Evolutionary conservation across 345 rosid genomes (phyloP), one percentile per base, ranked within the genome.

Genomic region (Salix caprea): DNA sequence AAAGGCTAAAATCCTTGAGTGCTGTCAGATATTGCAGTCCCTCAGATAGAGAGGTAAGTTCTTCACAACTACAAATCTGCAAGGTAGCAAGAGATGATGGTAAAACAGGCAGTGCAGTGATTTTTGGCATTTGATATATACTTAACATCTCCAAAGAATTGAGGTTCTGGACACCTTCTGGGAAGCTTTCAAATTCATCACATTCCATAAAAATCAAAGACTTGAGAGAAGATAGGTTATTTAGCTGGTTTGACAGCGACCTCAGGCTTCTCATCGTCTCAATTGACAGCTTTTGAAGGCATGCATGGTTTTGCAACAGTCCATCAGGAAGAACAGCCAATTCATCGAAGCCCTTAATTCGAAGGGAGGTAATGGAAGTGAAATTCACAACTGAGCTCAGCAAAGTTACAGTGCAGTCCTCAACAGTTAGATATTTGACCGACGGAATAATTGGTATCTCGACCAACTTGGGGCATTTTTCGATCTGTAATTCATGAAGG

Each of bases 161-260:
- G 1, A 64, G 67, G 18, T 64, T 64, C 18, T 26, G 36, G 36
- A 73, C 52, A 73, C 44, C 44, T 0, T 73, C 77, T 21, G 81
- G 68, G 62, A 78, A 67, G 64, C 32, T 60, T 39, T 65, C 77
- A 4, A 78, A 3, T 54, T 64, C 26, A 18, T 54, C 0, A 18
- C 70, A 72, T 0, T 6, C 0, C 0, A 0, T 19, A 78, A 34
- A 5, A 34, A 1, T 0, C 37, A 34, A 34, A 34, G 1, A 34
- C 24, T 24, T 72, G 1, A 78, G 72, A 30, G 73, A 6, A 9
- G 68, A 6, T 13, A 78, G 77, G 24, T 72, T 74, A 24, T 72
- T 67, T 4, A 72, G 30, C n/a, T 75, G 62, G 5, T 58, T 16
- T 39, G 83, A 54, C 16, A 75, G 50, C 12, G 71, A 69, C 36